Base-by-base conservation (phyloP, 2,329 filamentous ascomycete species). In the Lachnellula willkommii region DNA sequence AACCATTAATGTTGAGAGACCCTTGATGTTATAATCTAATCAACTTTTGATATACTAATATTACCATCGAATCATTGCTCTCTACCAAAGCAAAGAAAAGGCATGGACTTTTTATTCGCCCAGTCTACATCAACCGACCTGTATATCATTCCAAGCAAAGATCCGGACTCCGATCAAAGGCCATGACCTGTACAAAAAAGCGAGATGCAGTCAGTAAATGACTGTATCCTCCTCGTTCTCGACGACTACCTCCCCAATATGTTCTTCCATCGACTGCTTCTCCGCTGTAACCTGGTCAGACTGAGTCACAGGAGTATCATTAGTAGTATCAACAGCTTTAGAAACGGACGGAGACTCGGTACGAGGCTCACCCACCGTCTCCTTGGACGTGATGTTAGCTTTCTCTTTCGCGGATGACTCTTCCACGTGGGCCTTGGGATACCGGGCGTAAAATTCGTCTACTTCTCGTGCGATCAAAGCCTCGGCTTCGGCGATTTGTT, bases 171-270 rank as follows among this genome's bases (percentile, higher is more conserved):
- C 42, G 12, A 20, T 45, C 39, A 24, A 3, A 22, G 9, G 42
- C 42, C 42, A 20, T 26, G 50, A 45, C 39, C 51, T 47, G 42
- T 49, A 48, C 37, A 49, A 47, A 51, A 48, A 52, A 37, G 17
- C 26, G 28, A 43, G 14, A 28, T 45, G n/a, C 42, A 24, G 54
- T 80, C 75, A 96, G 75, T 96, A 96, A 57, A 95, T 93, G 52
- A 96, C 90, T 65, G 87, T 91, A 67, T 96, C 91, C 74, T 96
- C 91, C 58, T 90, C 89, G 53, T 87, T 89, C 71, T 90, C 88
- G 53, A 94, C 84, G 62, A 95, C 79, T 55, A 93, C 85, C 66
- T 92, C 89, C 52, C 84, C 88, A 50, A 81, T 79, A 60, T 90
- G 85, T 66, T 92, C 88, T 57, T 88, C 79, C 63, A 80, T 69